phyloP scores from a whole-genome alignment of 169 alveolate genomes.

The Cryptosporidium parvum region DNA sequence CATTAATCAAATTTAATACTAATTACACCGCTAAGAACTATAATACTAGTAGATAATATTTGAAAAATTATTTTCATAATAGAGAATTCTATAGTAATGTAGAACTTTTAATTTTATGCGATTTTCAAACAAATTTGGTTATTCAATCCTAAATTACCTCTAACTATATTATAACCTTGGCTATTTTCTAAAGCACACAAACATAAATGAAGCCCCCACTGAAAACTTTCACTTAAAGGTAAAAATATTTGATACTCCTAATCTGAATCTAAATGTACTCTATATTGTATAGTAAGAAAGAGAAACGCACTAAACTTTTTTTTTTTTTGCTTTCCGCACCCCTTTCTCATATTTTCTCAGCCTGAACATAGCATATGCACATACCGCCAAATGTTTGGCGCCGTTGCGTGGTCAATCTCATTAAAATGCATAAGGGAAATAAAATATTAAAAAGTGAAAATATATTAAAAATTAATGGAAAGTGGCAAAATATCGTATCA shows the following conservation, averaged over 20 bases:
- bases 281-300: not conserved
- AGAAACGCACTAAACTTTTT: not conserved
- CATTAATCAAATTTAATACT: too few relatives aligned
- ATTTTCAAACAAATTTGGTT: not conserved
- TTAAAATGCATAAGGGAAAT: conserved; percentile 3
- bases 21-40: conserved; percentile 5
- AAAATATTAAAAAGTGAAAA: not conserved
- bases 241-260: too few relatives aligned
- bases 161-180: not conserved
- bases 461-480: not conserved
- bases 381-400: conserved; percentile 33
- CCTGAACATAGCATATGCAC: not conserved
- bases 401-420: conserved; percentile 29
- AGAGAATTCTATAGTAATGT: not conserved
- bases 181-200: not conserved
- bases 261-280: not conserved
- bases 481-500: not conserved
- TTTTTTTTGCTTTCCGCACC: not conserved
- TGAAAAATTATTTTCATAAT: not conserved
- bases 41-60: not conserved
- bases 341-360: not conserved
- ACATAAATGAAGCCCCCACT: not conserved
- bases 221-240: not conserved
- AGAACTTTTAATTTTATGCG: too few relatives aligned
- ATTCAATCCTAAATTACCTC: too few relatives aligned